Evolutionary conservation across 2,329 filamentous ascomycete species (phyloP).

Genomic region (Phialocephala subalpina): DNA sequence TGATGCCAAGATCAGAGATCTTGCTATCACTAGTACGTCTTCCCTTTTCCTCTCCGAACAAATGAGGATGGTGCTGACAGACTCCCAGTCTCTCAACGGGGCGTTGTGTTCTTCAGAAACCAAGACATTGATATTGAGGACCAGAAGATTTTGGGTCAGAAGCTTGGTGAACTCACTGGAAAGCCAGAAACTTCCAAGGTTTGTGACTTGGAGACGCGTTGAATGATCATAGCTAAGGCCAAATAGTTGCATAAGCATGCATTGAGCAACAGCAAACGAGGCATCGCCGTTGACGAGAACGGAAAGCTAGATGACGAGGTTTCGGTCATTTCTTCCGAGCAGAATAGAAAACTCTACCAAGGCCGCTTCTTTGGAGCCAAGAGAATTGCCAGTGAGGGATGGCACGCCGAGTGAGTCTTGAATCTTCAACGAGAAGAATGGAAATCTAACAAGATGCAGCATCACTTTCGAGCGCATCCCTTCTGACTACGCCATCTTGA

Average conservation of each 20-base stretch:
- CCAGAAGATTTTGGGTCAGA: conserved; percentile 55
- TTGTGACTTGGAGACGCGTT: neutral
- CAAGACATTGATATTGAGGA: conserved; percentile 55
- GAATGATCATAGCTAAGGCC: conserved; percentile 45
- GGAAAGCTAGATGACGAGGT: conserved; percentile 62
- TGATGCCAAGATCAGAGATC: conserved; percentile 44
- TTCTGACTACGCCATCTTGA: conserved; percentile 60
- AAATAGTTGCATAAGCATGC: conserved; percentile 60
- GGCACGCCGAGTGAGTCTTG: conserved; percentile 54
- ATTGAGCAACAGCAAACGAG: conserved; percentile 57
- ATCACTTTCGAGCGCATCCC: conserved; percentile 61
- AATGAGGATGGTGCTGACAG: neutral
- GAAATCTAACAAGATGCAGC: conserved; percentile 42
- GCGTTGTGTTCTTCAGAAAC: conserved; percentile 58
- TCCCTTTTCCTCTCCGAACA: neutral
- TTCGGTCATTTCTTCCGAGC: conserved; percentile 61
- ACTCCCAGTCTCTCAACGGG: conserved; percentile 44
- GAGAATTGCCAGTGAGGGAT: conserved; percentile 55
- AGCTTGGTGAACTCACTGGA: conserved; percentile 52
- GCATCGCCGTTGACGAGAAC: conserved; percentile 55
- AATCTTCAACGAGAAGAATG: conserved; percentile 23
- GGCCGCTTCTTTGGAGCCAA: conserved; percentile 59
- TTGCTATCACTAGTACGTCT: conserved; percentile 39
- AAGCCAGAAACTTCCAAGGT: conserved; percentile 36
- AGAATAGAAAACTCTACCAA: conserved; percentile 46